Base-by-base conservation (phyloP, 495 filamentous ascomycete genomes). In the Cryomyces minteri region DNA sequence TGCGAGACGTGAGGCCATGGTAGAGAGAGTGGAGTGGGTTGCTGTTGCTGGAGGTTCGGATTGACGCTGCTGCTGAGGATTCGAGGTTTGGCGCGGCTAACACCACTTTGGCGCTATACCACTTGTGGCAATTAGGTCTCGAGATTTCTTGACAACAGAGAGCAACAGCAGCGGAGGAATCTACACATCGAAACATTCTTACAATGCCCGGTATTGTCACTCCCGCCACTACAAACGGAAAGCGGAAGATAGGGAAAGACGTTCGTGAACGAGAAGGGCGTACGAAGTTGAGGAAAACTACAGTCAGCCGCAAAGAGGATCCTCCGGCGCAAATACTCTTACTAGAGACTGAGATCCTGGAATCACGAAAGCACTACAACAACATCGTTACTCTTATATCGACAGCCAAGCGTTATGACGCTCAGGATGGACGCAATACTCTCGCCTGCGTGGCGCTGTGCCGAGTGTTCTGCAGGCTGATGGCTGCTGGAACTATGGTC, bases 281-380 rank as follows among this genome's bases (percentile, higher is more conserved):
- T 12, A 12, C 34, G 12, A 41, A 30, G 40, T 10, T 9, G 59
- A 63, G 41, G 55, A 70, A 44, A 62, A 1, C 28, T 28, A 47
- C 36, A 32, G 7, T 36, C 42, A 59, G 65, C 50, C 60, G 72
- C 47, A 67, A 73, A 57, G 59, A 53, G 28, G 36, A 31, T 8
- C 34, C 58, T 7, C 65, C 74, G 55, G 63, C 69, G 41, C 68
- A 73, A 43, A 78, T 90, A 46, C 60, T 79, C 44, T 56, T 70
- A 12, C 74, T 93, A 25, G 85, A 93, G 64, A 65, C 71, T 48
- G 76, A 85, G 49, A 82, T 93, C 41, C 68, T 80, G 47, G 77
- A 88, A 58, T 92, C 85, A 29, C 80, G 78, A 48, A 82, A 82
- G 58, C 70, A 94, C 60, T 94, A 90, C 69, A 95, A 98, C 66